Evolutionary conservation across 2,329 filamentous ascomycete genomes (phyloP).

Genomic region (Sordariomycetes sp.): DNA sequence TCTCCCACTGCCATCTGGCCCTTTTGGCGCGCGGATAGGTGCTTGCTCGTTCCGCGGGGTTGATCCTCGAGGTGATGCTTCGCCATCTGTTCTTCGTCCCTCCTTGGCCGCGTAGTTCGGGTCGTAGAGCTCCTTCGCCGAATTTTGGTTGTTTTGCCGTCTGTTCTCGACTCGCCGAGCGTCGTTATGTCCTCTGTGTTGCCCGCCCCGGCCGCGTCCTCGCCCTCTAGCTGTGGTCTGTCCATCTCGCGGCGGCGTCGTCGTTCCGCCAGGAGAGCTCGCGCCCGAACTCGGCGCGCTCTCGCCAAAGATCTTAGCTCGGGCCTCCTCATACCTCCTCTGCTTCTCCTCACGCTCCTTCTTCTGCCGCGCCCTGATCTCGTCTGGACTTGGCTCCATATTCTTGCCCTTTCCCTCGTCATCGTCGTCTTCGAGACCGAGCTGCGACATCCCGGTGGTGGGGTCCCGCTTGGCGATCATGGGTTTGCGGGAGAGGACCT

Average conservation of each 20-base stretch:
- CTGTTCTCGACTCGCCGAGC: slow-evolving; percentile 18
- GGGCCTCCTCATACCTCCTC: slow-evolving; percentile 77
- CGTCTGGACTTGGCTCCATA: slow-evolving; percentile 59
- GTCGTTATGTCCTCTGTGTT: slow-evolving; percentile 12
- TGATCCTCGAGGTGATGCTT: slow-evolving; percentile 21
- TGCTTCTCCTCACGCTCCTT: slow-evolving; percentile 83
- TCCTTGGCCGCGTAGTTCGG: slow-evolving; percentile 62
- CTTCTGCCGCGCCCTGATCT: slow-evolving; percentile 69
- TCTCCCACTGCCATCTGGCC: slow-evolving; percentile 67
- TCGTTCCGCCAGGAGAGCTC: slow-evolving; percentile 48
- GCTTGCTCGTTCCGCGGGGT: slow-evolving; percentile 52
- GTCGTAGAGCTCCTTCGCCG: slow-evolving; percentile 63
- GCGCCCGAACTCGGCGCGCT: slow-evolving; percentile 43
- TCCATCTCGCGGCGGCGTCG: slow-evolving; percentile 44
- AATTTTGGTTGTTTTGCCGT: slow-evolving; percentile 12
- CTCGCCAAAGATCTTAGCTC: slow-evolving; percentile 78
- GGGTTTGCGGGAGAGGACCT: slow-evolving; percentile 77
- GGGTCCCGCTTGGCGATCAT: slow-evolving; percentile 50
- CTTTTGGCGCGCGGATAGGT: slow-evolving; percentile 64
- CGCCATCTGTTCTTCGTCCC: slow-evolving; percentile 30
- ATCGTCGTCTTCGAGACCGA: slow-evolving; percentile 33
- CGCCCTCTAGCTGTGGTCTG: slow-evolving; percentile 30
- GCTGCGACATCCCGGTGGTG: slow-evolving; percentile 34
- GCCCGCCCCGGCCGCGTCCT: slow-evolving; percentile 24
- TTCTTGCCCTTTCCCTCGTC: slow-evolving; percentile 60